phyloP scores from a whole-genome alignment of 805 yeast species.

The Candida easanensis region DNA sequence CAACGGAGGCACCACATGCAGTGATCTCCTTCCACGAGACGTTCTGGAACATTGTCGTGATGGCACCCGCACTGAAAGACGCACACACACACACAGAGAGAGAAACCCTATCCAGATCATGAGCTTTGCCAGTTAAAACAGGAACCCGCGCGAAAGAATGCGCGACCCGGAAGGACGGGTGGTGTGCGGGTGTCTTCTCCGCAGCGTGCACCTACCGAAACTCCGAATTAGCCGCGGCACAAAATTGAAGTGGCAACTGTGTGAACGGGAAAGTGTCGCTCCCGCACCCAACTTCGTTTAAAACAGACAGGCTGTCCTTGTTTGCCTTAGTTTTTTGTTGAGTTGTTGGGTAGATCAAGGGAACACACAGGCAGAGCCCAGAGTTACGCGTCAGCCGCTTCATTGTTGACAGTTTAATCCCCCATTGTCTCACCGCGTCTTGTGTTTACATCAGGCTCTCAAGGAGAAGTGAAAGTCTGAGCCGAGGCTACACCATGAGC shows the following conservation, averaged over 20 bases:
- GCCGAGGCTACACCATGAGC: constrained; percentile 5
- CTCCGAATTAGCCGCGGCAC: background rate
- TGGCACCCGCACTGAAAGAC: background rate
- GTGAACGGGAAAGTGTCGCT: background rate
- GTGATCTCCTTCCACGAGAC: constrained; percentile 26
- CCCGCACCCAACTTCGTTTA: no score
- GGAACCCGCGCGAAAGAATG: no score
- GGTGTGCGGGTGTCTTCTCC: background rate
- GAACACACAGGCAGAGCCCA: background rate
- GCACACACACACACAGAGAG: background rate
- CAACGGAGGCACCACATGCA: constrained; percentile 22
- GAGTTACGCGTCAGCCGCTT: background rate
- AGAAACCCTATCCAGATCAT: no score
- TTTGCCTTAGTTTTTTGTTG: background rate
- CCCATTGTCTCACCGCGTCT: background rate
- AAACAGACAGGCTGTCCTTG: no score
- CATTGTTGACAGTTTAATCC: no score
- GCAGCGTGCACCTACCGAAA: background rate
- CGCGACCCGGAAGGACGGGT: background rate
- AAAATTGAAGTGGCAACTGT: background rate
- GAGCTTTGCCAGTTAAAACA: no score
- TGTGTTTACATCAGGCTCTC: no score
- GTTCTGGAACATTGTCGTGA: background rate
- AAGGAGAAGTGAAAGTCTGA: no score
- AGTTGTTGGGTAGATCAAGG: constrained; percentile 1